Evolutionary conservation across 139 green algal species (phyloP).

Genomic region (Edaphochlamys debaryana): DNA sequence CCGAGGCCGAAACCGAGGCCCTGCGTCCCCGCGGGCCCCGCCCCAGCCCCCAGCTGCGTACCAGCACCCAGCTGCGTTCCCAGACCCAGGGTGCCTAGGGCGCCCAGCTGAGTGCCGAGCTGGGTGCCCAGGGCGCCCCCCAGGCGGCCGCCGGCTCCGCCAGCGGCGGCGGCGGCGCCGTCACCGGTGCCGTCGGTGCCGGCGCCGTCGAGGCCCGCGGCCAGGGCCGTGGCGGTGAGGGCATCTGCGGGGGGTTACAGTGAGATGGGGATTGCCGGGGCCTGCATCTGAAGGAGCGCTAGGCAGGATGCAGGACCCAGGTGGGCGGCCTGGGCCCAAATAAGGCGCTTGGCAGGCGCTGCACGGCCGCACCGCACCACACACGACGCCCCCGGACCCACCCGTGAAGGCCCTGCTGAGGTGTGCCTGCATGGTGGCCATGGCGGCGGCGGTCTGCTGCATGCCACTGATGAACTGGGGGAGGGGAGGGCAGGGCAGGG

Average conservation of each 20-base stretch:
- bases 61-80: conserved; percentile 3
- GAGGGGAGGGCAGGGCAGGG: not conserved
- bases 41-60: no score
- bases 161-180: not conserved
- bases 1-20: no score
- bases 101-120: not conserved
- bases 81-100: not conserved
- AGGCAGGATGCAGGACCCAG: no score
- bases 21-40: no score
- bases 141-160: not conserved
- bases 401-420: not conserved
- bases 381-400: no score
- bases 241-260: no score
- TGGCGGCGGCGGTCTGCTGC: conserved; percentile 5
- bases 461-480: not conserved
- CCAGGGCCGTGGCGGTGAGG: not conserved
- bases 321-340: no score
- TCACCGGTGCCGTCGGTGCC: not conserved
- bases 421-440: conserved; percentile 1
- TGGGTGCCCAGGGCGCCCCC: no score
- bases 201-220: not conserved
- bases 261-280: no score
- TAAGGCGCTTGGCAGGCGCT: no score
- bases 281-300: no score
- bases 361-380: no score